Percentiles rank a stretch among this genome's conserved stretches.
Conservation (phyloP, 139 green algal species). For the Chlamydomonas sphaeroides region DNA sequence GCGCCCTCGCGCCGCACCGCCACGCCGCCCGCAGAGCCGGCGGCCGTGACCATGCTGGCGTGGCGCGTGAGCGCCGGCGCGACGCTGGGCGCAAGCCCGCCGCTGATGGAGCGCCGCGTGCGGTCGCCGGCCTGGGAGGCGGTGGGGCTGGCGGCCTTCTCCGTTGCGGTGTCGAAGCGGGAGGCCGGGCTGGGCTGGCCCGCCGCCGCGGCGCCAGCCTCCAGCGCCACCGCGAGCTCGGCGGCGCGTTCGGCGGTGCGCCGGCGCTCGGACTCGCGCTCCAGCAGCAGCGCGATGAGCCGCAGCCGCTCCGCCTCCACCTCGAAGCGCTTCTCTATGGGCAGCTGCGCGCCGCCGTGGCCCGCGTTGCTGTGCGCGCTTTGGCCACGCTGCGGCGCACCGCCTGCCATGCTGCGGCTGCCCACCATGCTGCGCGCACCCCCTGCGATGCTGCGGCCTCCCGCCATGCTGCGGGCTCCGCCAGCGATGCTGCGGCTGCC, state of each 20-base stretch:
- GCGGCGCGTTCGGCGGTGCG: background rate
- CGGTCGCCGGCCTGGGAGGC: background rate
- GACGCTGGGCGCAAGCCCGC: background rate
- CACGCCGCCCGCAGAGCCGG: background rate
- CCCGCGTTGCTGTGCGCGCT: background rate
- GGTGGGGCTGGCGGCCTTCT: background rate
- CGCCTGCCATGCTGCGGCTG: background rate
- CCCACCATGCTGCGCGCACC: slow-evolving; percentile 16
- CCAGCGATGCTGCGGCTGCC: background rate
- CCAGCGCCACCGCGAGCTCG: background rate
- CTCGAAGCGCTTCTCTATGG: slow-evolving; percentile 58
- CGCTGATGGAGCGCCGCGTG: background rate
- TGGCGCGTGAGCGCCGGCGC: background rate
- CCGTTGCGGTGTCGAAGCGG: background rate
- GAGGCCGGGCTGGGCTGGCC: slow-evolving; percentile 1
- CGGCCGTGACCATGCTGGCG: background rate
- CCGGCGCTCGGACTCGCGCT: slow-evolving; percentile 32
- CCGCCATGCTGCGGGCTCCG: background rate
- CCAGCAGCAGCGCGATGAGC: slow-evolving; percentile 60
- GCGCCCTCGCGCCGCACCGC: background rate
- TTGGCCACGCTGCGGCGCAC: background rate
- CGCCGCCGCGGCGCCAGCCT: background rate
- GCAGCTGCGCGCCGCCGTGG: slow-evolving; percentile 29
- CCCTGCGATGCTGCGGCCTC: background rate
- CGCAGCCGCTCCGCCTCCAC: slow-evolving; percentile 73